Percentiles rank a stretch among this genome's conserved stretches.
Conservation (phyloP, 805 yeast genomes). For the Metschnikowia proteae region DNA sequence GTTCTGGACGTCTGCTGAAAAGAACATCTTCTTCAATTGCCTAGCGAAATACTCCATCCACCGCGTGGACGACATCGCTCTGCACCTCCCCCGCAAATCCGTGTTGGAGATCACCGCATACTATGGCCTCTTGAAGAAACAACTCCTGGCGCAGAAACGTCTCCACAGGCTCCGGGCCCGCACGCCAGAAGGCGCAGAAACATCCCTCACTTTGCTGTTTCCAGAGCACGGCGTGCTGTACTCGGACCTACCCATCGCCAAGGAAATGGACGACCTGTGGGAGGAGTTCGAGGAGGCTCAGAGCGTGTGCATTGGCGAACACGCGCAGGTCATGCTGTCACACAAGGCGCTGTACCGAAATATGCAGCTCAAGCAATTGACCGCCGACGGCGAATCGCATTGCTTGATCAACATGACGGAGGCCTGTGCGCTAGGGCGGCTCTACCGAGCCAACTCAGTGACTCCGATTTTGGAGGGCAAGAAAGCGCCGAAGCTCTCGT, state of each 20-base stretch:
- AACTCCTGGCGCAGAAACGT: conserved; percentile 12
- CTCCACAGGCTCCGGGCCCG: neutral
- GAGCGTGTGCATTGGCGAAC: conserved; percentile 21
- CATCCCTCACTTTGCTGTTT: neutral
- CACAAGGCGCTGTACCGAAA: conserved; percentile 1
- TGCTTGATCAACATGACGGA: conserved; percentile 4
- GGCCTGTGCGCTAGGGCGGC: neutral
- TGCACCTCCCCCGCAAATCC: conserved; percentile 40
- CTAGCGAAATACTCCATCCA: conserved; percentile 49
- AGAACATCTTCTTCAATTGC: conserved; percentile 48
- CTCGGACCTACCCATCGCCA: conserved; percentile 48
- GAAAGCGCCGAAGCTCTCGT: conserved; percentile 5
- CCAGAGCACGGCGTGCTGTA: conserved; percentile 25
- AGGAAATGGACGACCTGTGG: conserved; percentile 47
- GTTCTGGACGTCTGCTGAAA: conserved; percentile 47
- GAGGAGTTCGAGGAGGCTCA: conserved; percentile 44
- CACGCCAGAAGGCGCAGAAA: neutral
- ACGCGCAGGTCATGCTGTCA: conserved; percentile 15
- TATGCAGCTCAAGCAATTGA: neutral
- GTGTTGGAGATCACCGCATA: conserved; percentile 43
- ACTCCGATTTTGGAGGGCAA: conserved; percentile 4
- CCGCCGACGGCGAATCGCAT: too few relatives aligned
- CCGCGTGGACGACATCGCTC: conserved; percentile 38
- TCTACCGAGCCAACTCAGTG: conserved; percentile 10
- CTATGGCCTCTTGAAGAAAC: conserved; percentile 35